A percentile compares a stretch with the other conserved stretches of the same genome.
Evolutionary conservation across 352 stramenopile species (phyloP).

Genomic region (Pythium aristosporum): DNA sequence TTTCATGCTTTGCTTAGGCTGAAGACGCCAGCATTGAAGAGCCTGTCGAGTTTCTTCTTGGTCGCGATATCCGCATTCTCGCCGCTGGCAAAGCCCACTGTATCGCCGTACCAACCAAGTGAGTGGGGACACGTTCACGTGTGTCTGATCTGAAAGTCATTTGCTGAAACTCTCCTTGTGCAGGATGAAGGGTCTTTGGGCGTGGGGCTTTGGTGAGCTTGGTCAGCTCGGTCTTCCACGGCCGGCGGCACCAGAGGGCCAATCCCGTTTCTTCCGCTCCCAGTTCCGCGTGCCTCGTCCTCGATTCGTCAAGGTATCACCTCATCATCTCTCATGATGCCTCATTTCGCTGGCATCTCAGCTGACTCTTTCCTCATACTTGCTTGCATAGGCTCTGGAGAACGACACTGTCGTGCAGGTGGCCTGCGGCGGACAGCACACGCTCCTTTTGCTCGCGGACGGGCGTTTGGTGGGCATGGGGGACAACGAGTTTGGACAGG

Average conservation of each 20-base stretch:
- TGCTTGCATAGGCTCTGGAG: conserved; percentile 40
- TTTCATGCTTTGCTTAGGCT: conserved; percentile 9
- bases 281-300: conserved; percentile 73
- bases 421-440: conserved; percentile 67
- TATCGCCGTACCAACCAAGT: conserved; percentile 53
- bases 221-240: conserved; percentile 73
- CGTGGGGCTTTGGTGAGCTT: conserved; percentile 69
- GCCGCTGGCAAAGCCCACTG: conserved; percentile 61
- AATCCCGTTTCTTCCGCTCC: conserved; percentile 80
- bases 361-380: not conserved
- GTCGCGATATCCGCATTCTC: conserved; percentile 62
- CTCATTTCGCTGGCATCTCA: not conserved
- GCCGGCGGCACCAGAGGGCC: conserved; percentile 39
- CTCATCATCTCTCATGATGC: not conserved
- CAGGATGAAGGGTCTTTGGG: conserved; percentile 71
- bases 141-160: not conserved
- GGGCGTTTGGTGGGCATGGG: conserved; percentile 66
- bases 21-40: conserved; percentile 64
- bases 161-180: not conserved
- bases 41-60: conserved; percentile 66
- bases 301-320: conserved; percentile 58
- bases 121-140: not conserved
- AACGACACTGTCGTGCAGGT: conserved; percentile 56
- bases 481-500: conserved; percentile 72
- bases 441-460: conserved; percentile 62